Percentiles rank a stretch among this genome's conserved stretches.
These are phyloP conservation scores for Wolfiporia cocos DNA, from an alignment of 1,284 basidiomycete species.

Conservation along the genomic window DNA sequence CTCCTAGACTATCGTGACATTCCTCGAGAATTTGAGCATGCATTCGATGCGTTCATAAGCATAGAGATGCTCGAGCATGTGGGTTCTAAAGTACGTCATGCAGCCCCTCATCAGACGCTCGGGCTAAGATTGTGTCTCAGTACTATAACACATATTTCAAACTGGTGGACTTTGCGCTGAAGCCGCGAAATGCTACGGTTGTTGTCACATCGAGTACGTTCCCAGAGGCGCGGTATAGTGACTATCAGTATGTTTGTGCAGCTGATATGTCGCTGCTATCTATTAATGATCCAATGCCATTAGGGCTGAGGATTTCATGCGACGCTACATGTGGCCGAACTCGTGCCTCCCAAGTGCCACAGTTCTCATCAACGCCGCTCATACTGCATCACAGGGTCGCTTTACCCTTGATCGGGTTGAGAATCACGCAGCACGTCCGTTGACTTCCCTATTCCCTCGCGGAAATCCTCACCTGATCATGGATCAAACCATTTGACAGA, in stretches of 20 bases:
- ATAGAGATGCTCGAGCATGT: conserved; percentile 92
- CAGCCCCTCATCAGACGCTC: not conserved
- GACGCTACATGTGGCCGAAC: conserved; percentile 91
- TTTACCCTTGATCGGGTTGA: conserved; percentile 85
- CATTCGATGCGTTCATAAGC: conserved; percentile 85
- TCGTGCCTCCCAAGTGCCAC: conserved; percentile 83
- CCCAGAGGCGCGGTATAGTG: conserved; percentile 70
- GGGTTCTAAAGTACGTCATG: conserved; percentile 43
- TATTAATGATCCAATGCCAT: conserved; percentile 4
- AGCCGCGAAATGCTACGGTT: conserved; percentile 59
- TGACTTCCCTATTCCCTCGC: not conserved
- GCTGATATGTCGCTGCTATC: not conserved
- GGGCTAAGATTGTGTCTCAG: conserved; percentile 11
- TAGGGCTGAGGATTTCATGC: conserved; percentile 84
- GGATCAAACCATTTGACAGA: conserved; percentile 42
- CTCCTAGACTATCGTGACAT: conserved; percentile 84
- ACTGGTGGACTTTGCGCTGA: conserved; percentile 77
- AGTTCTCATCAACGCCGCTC: conserved; percentile 59
- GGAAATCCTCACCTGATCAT: too few relatives aligned
- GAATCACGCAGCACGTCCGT: conserved; percentile 77
- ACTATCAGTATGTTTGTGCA: conserved; percentile 51
- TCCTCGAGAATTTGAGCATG: conserved; percentile 67
- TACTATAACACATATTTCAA: conserved; percentile 74
- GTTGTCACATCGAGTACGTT: conserved; percentile 82
- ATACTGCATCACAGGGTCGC: conserved; percentile 58